phyloP scores from a whole-genome alignment of 768 basidiomycete genomes.

The Pholiota conissans region DNA sequence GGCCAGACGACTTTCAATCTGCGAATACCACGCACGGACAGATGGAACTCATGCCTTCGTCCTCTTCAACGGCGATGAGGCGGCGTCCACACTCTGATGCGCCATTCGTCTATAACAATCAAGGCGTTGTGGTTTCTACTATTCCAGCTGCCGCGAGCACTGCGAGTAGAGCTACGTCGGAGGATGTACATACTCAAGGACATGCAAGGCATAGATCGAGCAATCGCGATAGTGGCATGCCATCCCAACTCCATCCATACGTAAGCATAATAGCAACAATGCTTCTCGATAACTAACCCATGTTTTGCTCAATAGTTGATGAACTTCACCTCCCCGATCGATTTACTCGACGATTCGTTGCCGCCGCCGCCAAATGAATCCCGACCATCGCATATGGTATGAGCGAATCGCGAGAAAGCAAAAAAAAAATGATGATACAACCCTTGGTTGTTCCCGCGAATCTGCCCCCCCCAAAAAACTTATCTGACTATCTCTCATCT shows the following conservation, averaged over 20 bases:
- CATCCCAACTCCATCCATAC: constrained; percentile 41
- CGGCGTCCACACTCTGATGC: constrained; percentile 32
- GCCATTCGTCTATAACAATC: constrained; percentile 27
- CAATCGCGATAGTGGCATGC: constrained; percentile 17
- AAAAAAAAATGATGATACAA: background rate
- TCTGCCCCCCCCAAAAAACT: background rate
- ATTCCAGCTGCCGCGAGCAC: constrained; percentile 9
- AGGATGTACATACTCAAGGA: constrained; percentile 1
- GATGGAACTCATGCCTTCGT: background rate
- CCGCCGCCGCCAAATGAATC: background rate
- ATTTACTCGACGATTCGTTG: constrained; percentile 26
- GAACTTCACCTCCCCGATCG: constrained; percentile 46
- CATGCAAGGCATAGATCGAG: constrained; percentile 11
- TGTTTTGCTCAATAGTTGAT: constrained; percentile 30
- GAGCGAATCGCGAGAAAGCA: background rate
- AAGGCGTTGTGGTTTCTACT: constrained; percentile 16
- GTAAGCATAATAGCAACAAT: constrained; percentile 24
- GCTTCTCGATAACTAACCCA: background rate
- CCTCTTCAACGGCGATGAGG: background rate
- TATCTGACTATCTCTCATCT: background rate
- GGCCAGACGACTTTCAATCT: constrained; percentile 13
- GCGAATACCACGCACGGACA: background rate
- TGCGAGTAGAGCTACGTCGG: constrained; percentile 12
- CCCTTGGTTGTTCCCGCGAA: too few species aligned
- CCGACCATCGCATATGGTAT: background rate